Base-by-base conservation (phyloP, 2,329 filamentous ascomycete genomes). In the Fusarium caatingaense region DNA sequence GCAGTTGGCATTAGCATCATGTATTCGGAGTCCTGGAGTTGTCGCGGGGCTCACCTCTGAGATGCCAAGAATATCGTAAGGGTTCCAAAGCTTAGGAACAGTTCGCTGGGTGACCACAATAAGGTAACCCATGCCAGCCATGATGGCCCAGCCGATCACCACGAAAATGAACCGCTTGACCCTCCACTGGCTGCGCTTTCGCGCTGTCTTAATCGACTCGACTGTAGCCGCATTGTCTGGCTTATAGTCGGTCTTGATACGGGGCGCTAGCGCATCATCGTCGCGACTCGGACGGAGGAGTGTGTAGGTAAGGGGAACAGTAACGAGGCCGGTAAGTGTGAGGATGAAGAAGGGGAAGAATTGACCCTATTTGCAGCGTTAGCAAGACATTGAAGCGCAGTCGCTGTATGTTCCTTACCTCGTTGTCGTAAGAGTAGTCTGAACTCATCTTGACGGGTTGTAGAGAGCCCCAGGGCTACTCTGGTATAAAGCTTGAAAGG, bases 311-410 rank as follows among this genome's bases (percentile, higher is more conserved):
- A 97, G 87, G 67, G 95, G 94, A 63, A 97, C 83, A 34, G 96
- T 98, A 81, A 98, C 88, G 73, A 99, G 89, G 77, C 91, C 90
- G 68, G 92, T 90, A 77, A 98, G 87, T 45, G 94, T 98, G 79
- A 98, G 90, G 83, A 98, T 91, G 86, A 99, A 99, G 88, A 97
- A 97, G 74, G 97, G 96, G 86, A 98, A 99, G 86, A 98, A 98
- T 88, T 98, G 93, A 76, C 94, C 94, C 89, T 96, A 65, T 62
- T 37, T 40, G 16, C 9, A 12, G 23, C 6, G 40, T 71, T 54
- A 71, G 68, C 50, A 13, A 46, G 16, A 37, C 27, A 21, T n/a
- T 16, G 9, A 15, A 30, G 13, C 45, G 21, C 6, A 2, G 27
- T 7, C 1, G 16, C 15, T 13, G 42, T 20, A 10, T 28, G 7